phyloP scores from a whole-genome alignment of 1,284 basidiomycete genomes.

The Ustilago lituana region DNA sequence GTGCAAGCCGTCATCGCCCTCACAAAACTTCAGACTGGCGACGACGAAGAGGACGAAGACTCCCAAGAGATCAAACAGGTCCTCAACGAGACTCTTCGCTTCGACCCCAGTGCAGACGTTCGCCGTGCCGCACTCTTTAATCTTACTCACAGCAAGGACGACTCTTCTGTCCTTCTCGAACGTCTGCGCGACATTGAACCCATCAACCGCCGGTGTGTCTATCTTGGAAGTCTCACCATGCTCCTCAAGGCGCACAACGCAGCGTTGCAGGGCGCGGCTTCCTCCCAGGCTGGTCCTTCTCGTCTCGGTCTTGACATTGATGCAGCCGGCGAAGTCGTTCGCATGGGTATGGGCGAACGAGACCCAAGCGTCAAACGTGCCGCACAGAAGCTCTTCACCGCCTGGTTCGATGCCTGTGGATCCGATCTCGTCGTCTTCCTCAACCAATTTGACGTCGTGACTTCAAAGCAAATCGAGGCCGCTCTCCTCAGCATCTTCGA shows the following conservation, averaged over 20 bases:
- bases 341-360: conserved; percentile 84
- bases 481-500: conserved; percentile 76
- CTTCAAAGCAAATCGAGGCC: conserved; percentile 74
- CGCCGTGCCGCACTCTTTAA: conserved; percentile 86
- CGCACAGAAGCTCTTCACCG: conserved; percentile 72
- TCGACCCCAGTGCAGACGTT: conserved; percentile 83
- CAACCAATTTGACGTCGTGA: conserved; percentile 74
- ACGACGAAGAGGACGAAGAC: conserved; percentile 72
- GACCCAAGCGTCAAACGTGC: conserved; percentile 84
- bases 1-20: conserved; percentile 86
- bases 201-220: conserved; percentile 82
- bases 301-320: conserved; percentile 53
- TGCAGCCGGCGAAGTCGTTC: conserved; percentile 51
- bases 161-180: conserved; percentile 76
- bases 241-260: conserved; percentile 38
- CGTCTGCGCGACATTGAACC: conserved; percentile 87
- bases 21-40: conserved; percentile 80
- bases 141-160: conserved; percentile 74
- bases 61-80: conserved; percentile 74
- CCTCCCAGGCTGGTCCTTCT: conserved; percentile 35
- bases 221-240: conserved; percentile 70
- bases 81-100: conserved; percentile 77
- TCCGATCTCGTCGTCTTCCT: conserved; percentile 71
- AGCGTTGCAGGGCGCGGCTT: conserved; percentile 18
- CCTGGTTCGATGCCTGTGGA: conserved; percentile 60